phyloP scores from a whole-genome alignment of 495 filamentous ascomycete species.

The Neurospora tetraspora region DNA sequence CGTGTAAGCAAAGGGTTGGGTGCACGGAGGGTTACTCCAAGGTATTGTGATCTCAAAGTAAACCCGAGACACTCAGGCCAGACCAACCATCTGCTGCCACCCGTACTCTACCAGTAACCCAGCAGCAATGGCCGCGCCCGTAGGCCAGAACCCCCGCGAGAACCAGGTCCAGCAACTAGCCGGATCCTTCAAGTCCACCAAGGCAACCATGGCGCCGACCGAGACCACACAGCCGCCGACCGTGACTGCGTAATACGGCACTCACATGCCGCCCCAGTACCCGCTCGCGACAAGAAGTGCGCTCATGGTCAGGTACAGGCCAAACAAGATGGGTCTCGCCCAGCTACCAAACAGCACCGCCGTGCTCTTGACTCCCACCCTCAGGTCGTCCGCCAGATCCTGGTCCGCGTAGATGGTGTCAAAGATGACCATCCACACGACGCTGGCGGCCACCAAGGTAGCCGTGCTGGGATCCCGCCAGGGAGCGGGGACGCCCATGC shows the following conservation, averaged over 20 bases:
- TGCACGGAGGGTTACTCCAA: too few relatives aligned
- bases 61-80: too few relatives aligned
- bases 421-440: constrained; percentile 29
- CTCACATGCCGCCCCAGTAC: constrained; percentile 12
- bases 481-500: not conserved
- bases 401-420: constrained; percentile 37
- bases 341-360: constrained; percentile 26
- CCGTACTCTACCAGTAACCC: constrained; percentile 23
- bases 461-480: constrained; percentile 12
- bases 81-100: too few relatives aligned
- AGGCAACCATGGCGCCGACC: constrained; percentile 26
- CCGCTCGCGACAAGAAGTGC: constrained; percentile 17
- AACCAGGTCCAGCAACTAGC: constrained; percentile 35
- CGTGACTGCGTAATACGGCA: constrained; percentile 18
- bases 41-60: too few relatives aligned
- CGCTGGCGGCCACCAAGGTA: constrained; percentile 15
- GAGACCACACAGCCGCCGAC: constrained; percentile 18
- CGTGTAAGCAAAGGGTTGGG: too few relatives aligned
- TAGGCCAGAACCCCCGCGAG: constrained; percentile 25
- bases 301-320: constrained; percentile 15
- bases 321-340: constrained; percentile 22
- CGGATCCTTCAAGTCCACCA: constrained; percentile 27
- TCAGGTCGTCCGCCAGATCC: constrained; percentile 27
- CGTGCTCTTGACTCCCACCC: constrained; percentile 26
- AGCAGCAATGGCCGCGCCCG: constrained; percentile 21